These are phyloP conservation scores for Epichloe glyceriae DNA, from an alignment of 2,329 filamentous ascomycete genomes.

Conservation along the genomic window DNA sequence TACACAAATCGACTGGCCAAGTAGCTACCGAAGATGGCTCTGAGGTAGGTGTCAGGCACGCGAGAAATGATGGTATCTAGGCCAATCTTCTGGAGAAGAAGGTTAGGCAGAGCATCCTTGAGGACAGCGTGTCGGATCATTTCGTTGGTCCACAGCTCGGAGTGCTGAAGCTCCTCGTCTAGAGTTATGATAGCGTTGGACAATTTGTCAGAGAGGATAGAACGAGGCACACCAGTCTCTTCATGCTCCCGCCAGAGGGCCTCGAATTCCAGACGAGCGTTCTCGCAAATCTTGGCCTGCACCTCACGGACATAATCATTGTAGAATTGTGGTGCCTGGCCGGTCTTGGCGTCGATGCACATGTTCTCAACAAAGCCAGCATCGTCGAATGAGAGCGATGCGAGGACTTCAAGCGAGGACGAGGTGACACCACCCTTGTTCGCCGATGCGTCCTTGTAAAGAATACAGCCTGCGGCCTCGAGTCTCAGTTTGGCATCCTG, in stretches of 20 bases:
- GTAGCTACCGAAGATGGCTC: conserved; percentile 92
- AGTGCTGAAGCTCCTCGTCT: conserved; percentile 90
- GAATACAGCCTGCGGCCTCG: conserved; percentile 84
- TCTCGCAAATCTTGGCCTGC: conserved; percentile 80
- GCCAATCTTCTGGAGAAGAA: conserved; percentile 80
- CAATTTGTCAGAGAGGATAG: conserved; percentile 81
- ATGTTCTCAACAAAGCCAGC: conserved; percentile 80
- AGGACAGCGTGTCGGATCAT: conserved; percentile 67
- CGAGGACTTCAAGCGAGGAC: conserved; percentile 89
- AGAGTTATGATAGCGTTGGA: conserved; percentile 90
- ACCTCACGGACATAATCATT: conserved; percentile 83
- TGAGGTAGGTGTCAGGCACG: conserved; percentile 83
- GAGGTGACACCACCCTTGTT: conserved; percentile 99
- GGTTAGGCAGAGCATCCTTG: conserved; percentile 69
- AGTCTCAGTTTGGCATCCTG: conserved; percentile 94
- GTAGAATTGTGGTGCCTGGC: conserved; percentile 80
- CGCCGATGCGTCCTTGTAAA: conserved; percentile 95
- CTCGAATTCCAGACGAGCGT: conserved; percentile 89
- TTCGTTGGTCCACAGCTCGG: conserved; percentile 78
- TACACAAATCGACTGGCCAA: conserved; percentile 94
- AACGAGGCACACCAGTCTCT: conserved; percentile 64
- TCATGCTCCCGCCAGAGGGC: conserved; percentile 95
- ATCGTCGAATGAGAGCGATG: conserved; percentile 89
- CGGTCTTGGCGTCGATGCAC: conserved; percentile 60
- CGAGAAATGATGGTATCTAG: conserved; percentile 75